Evolutionary conservation across 345 rosid species (phyloP).

Genomic region (Carallia brachiata): DNA sequence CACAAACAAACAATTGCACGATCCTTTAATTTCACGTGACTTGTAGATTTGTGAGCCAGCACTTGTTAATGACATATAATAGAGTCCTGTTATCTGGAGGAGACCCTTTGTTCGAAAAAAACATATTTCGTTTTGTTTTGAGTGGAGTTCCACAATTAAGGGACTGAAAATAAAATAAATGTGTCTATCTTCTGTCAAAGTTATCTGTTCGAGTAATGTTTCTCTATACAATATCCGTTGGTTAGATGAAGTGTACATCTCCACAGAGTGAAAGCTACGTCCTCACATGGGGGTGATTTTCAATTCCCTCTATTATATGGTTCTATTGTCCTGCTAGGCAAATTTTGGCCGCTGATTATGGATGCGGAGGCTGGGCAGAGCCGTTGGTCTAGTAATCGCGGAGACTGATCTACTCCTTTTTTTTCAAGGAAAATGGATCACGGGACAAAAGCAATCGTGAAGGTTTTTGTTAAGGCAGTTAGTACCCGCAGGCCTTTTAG

Average conservation of each 20-base stretch:
- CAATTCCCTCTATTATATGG: not conserved
- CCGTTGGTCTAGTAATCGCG: slow-evolving; percentile 9
- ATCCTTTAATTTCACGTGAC: slow-evolving; percentile 23
- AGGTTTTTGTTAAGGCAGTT: slow-evolving; percentile 3
- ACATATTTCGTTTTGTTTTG: no score
- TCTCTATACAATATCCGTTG: slow-evolving; percentile 13
- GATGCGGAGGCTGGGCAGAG: not conserved
- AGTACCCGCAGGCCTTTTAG: not conserved
- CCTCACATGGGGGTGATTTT: slow-evolving; percentile 14
- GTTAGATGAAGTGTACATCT: slow-evolving; percentile 16
- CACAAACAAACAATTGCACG: not conserved
- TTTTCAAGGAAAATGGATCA: not conserved
- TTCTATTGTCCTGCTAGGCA: not conserved
- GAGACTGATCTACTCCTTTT: not conserved
- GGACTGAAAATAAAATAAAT: no score
- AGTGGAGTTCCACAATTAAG: no score
- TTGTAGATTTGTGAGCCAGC: slow-evolving; percentile 11
- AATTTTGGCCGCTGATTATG: slow-evolving; percentile 16
- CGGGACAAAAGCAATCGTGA: not conserved
- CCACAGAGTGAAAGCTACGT: slow-evolving; percentile 26
- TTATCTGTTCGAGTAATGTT: no score
- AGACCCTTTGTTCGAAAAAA: no score
- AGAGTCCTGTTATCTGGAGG: no score
- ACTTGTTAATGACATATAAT: not conserved
- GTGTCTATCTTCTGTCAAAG: no score